phyloP scores from a whole-genome alignment of 192 early-diverging fungal genomes.

The Gonapodya prolifera region DNA sequence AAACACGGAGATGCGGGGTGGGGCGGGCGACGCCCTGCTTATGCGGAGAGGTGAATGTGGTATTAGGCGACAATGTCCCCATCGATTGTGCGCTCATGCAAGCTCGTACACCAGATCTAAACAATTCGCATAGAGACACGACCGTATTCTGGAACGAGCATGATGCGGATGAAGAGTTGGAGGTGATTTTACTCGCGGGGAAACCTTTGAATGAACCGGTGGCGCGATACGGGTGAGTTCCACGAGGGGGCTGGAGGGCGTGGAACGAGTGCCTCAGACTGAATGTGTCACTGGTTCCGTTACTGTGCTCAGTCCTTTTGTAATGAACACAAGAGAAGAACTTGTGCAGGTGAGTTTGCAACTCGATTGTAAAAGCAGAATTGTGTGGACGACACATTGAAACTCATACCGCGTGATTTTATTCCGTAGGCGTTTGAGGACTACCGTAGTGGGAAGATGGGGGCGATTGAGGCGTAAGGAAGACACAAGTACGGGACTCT shows the following conservation, averaged over 20 bases:
- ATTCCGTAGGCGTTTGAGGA: neutral
- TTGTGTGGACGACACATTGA: too few species aligned
- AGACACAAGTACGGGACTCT: neutral
- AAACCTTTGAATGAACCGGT: conserved; percentile 2
- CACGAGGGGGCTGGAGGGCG: neutral
- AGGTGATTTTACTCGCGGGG: neutral
- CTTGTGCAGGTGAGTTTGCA: too few species aligned
- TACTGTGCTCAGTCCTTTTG: neutral
- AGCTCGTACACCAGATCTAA: neutral
- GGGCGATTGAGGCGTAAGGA: neutral
- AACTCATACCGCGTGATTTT: too few species aligned
- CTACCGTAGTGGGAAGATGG: neutral
- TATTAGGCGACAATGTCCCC: neutral
- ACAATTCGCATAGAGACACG: neutral
- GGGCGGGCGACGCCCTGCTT: neutral
- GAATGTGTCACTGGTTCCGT: neutral
- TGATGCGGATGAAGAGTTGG: neutral
- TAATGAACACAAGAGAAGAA: neutral
- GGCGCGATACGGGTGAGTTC: neutral
- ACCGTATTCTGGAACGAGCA: neutral
- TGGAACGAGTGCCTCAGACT: neutral
- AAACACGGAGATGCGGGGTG: neutral
- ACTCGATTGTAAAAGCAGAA: too few species aligned
- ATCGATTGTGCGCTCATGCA: neutral
- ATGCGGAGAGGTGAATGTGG: neutral